Percentiles rank a stretch among this genome's conserved stretches.
Evolutionary conservation across 2,329 filamentous ascomycete species (phyloP).

Genomic region (Colletotrichum gloeosporioides): DNA sequence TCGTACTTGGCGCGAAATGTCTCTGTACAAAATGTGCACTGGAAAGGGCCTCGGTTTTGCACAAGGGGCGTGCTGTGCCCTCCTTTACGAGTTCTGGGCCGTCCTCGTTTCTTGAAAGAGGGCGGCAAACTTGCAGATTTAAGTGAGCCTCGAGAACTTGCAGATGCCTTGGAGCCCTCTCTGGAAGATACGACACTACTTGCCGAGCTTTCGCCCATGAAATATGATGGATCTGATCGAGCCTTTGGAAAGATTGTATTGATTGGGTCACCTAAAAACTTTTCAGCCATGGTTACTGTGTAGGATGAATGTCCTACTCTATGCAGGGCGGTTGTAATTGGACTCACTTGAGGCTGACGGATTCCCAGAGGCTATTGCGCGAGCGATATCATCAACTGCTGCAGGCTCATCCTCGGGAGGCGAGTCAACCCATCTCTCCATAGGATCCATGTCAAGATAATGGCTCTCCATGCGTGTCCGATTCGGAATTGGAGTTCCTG

Average conservation of each 20-base stretch:
- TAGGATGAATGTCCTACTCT: slow-evolving; percentile 63
- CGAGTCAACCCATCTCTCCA: slow-evolving; percentile 65
- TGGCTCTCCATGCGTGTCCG: slow-evolving; percentile 32
- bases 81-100: slow-evolving; percentile 42
- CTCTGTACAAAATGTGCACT: slow-evolving; percentile 74
- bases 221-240: background rate
- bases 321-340: slow-evolving; percentile 35
- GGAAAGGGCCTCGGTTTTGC: slow-evolving; percentile 60
- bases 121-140: background rate
- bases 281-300: background rate
- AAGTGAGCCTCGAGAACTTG: slow-evolving; percentile 27
- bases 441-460: slow-evolving; percentile 64
- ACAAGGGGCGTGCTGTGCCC: slow-evolving; percentile 33
- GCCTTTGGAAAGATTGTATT: background rate
- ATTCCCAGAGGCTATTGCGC: slow-evolving; percentile 58
- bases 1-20: slow-evolving; percentile 73
- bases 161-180: slow-evolving; percentile 28
- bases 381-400: slow-evolving; percentile 62
- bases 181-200: slow-evolving; percentile 12
- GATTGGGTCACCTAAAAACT: background rate
- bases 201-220: slow-evolving; percentile 26
- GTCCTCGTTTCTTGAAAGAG: slow-evolving; percentile 46
- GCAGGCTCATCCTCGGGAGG: slow-evolving; percentile 66
- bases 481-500: slow-evolving; percentile 59
- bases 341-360: slow-evolving; percentile 35